These are phyloP conservation scores for Zalerion maritima DNA, from an alignment of 495 filamentous ascomycete genomes.

Conservation along the genomic window DNA sequence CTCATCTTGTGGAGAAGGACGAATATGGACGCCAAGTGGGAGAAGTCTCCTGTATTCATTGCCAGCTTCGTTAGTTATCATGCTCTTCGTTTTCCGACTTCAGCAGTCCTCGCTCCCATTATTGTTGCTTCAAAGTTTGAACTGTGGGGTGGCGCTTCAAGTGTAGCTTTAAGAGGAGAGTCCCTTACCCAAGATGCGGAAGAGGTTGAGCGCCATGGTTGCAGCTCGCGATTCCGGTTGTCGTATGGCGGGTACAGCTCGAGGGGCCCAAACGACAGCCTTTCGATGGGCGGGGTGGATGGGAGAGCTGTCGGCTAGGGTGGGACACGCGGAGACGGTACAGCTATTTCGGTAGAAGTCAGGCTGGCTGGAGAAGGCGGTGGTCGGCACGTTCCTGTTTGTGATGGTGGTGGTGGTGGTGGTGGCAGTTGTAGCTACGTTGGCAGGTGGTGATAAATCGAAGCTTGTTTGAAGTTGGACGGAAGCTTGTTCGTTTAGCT, in stretches of 20 bases:
- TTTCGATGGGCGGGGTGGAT: too few relatives aligned
- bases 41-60: conserved; percentile 60
- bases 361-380: conserved; percentile 10
- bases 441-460: not conserved
- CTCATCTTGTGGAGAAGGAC: conserved; percentile 95
- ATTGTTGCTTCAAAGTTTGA: too few relatives aligned
- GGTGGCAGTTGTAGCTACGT: conserved; percentile 4
- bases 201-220: conserved; percentile 64
- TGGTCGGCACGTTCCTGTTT: conserved; percentile 2
- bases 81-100: too few relatives aligned
- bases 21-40: conserved; percentile 84
- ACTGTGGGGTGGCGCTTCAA: too few relatives aligned
- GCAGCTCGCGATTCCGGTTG: conserved; percentile 1
- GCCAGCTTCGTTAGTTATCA: conserved; percentile 2
- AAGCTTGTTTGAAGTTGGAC: too few relatives aligned
- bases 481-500: too few relatives aligned
- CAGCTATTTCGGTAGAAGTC: conserved; percentile 9
- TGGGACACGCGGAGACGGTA: too few relatives aligned
- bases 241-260: conserved; percentile 1
- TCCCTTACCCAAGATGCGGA: conserved; percentile 62
- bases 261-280: too few relatives aligned
- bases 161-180: conserved; percentile 1
- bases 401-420: not conserved
- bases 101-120: too few relatives aligned
- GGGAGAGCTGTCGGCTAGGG: too few relatives aligned